These are phyloP conservation scores for Pichia sp. DNA, from an alignment of 1,139 yeast species.

Conservation along the genomic window DNA sequence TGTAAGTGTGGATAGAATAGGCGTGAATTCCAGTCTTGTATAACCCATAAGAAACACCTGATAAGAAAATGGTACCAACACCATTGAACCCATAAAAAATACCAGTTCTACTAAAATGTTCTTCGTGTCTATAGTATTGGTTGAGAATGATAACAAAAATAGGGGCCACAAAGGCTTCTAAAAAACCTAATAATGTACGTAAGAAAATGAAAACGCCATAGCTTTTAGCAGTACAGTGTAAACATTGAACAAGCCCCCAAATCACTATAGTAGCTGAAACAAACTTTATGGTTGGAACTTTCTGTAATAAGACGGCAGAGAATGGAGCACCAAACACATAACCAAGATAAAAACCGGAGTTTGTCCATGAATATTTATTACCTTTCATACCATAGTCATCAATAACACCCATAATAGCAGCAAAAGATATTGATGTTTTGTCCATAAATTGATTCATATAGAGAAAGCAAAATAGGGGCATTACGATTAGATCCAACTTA, in stretches of 20 bases:
- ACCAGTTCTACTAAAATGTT: conserved; percentile 41
- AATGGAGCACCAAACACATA: conserved; percentile 46
- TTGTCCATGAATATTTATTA: conserved; percentile 46
- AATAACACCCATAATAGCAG: conserved; percentile 51
- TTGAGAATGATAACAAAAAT: conserved; percentile 44
- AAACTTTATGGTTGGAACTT: conserved; percentile 36
- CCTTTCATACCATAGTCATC: conserved; percentile 43
- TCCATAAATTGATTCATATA: conserved; percentile 59
- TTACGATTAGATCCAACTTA: conserved; percentile 45
- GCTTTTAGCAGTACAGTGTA: conserved; percentile 36
- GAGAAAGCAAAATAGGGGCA: conserved; percentile 47
- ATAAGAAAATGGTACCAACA: conserved; percentile 38
- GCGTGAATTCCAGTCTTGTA: conserved; percentile 26
- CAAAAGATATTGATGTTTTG: conserved; percentile 48
- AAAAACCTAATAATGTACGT: conserved; percentile 39
- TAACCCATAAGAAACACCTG: conserved; percentile 43
- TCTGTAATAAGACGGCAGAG: conserved; percentile 35
- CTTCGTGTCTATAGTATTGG: conserved; percentile 44
- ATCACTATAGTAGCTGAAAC: conserved; percentile 32
- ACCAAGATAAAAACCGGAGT: conserved; percentile 48
- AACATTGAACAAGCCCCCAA: conserved; percentile 40
- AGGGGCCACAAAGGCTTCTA: conserved; percentile 43
- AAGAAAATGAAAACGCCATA: conserved; percentile 33
- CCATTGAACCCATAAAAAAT: conserved; percentile 47
- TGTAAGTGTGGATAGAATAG: conserved; percentile 39